These are phyloP conservation scores for Hymenoscyphus occultus DNA, from an alignment of 2,329 filamentous ascomycete species.

Conservation along the genomic window DNA sequence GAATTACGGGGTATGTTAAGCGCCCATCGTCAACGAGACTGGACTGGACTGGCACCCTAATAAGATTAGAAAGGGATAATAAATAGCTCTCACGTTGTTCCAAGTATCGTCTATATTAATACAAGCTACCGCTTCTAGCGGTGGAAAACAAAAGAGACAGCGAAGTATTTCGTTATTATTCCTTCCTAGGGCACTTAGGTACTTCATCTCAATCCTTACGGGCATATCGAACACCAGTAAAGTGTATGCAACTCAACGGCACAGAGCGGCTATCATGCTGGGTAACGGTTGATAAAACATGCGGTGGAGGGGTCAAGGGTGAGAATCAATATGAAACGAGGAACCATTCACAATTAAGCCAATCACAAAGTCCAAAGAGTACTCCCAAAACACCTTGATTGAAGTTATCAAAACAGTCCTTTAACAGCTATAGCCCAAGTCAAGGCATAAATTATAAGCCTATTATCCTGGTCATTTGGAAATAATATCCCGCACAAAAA, in stretches of 20 bases:
- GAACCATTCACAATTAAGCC: too few relatives aligned
- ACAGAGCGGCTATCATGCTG: neutral
- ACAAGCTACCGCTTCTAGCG: too few relatives aligned
- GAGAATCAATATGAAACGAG: neutral
- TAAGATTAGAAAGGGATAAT: too few relatives aligned
- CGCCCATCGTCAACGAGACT: neutral
- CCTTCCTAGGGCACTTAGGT: too few relatives aligned
- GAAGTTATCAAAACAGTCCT: neutral
- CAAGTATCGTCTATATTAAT: too few relatives aligned
- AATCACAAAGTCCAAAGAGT: neutral
- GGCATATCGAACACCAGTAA: too few relatives aligned
- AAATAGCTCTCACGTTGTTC: too few relatives aligned
- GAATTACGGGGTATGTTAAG: neutral
- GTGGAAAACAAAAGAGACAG: too few relatives aligned
- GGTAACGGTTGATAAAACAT: neutral
- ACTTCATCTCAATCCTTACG: too few relatives aligned
- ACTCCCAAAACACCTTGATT: conserved; percentile 1
- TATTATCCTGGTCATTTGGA: neutral
- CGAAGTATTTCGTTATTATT: too few relatives aligned
- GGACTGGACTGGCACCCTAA: neutral
- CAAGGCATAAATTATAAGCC: conserved; percentile 2
- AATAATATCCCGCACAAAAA: neutral
- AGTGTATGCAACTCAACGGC: neutral
- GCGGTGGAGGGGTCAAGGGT: neutral
- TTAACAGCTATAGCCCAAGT: neutral